Evolutionary conservation across 441 rosid species (phyloP).

Genomic region (Cnidoscolus chayamansa): DNA sequence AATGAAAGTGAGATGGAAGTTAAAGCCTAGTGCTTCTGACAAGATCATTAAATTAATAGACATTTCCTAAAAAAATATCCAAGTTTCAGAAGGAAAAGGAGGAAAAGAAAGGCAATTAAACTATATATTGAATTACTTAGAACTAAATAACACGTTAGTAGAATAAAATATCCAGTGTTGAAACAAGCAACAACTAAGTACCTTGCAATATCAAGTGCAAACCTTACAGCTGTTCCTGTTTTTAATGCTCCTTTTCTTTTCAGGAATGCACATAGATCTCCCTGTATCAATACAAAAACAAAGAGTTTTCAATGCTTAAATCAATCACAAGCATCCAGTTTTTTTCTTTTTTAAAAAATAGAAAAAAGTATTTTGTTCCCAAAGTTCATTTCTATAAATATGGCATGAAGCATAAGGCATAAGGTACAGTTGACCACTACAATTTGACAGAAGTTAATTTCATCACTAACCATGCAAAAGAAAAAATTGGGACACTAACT

Average conservation of each 20-base stretch:
- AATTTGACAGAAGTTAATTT: background rate
- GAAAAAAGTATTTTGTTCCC: background rate
- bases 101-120: background rate
- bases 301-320: conserved; percentile 14
- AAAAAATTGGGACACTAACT: background rate
- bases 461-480: background rate
- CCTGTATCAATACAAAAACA: conserved; percentile 42
- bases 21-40: background rate
- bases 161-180: background rate
- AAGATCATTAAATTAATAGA: background rate
- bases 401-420: background rate
- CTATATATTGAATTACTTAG: background rate
- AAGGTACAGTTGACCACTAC: background rate
- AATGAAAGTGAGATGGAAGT: background rate
- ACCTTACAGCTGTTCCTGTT: conserved; percentile 54
- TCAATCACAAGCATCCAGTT: conserved; percentile 1
- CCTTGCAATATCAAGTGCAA: conserved; percentile 97
- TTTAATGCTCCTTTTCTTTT: conserved; percentile 55
- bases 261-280: conserved; percentile 67
- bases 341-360: background rate
- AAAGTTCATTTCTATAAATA: conserved; percentile 1
- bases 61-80: background rate
- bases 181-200: conserved; percentile 14
- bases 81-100: background rate
- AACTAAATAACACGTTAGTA: background rate